Evolutionary conservation across 2,329 filamentous ascomycete species (phyloP), one percentile per base, ranked within the genome.

Genomic region (Colletotrichum scovillei): DNA sequence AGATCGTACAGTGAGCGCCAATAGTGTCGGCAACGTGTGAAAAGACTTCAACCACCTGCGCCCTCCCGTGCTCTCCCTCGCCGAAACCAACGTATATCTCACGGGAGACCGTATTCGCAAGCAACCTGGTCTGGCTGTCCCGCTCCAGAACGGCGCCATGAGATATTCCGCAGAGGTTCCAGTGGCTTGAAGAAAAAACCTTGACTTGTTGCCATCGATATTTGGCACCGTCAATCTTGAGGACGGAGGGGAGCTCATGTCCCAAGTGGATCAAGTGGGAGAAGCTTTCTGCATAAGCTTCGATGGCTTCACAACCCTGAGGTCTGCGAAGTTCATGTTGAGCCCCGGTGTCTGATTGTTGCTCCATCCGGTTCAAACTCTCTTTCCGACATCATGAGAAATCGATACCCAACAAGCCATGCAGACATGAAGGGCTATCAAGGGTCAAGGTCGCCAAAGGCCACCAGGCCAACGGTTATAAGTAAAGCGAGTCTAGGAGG

Each of bases 271-370:
- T 58, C 28, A 28, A 49, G 58, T 49, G 60, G 63, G 38, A 63
- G 67, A 22, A 67, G 62, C 24, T 67, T 62, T 32, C 12, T 52
- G 67, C 67, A 71, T 67, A 67, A 63, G 32, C 67, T 67, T 72
- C 63, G 24, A 57, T 62, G 56, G 52, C 22, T 32, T 32, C n/a
- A 24, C 53, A 28, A 38, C 65, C 35, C 22, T 49, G 38, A 32
- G 38, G 56, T 22, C 24, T 63, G 7, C 4, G 22, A 24, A 35
- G 30, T 46, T 53, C n/a, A 19, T 32, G 22, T 63, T 49, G 52
- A 49, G 8, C 56, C 32, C 30, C 38, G 38, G 38, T 42, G 16
- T 42, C 16, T 42, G 49, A 26, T 26, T 24, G 35, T 16, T 42
- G 32, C 24, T 24, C n/a, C 14, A 30, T 56, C 14, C 32, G 12